phyloP scores from a whole-genome alignment of 495 filamentous ascomycete species.

The Hypoxylon lenormandii region DNA sequence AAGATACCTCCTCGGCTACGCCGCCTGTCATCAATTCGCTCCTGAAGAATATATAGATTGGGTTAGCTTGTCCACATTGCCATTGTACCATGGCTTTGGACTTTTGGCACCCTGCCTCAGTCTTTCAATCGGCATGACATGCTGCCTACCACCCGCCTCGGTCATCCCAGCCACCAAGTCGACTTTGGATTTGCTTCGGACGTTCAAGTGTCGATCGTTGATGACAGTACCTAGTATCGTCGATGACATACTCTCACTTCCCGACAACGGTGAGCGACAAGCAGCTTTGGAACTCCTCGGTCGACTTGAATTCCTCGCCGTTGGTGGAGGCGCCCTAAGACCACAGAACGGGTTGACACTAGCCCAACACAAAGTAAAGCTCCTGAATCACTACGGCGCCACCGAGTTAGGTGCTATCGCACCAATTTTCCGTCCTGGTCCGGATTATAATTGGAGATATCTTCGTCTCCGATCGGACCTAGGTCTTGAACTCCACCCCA shows the following conservation, averaged over 20 bases:
- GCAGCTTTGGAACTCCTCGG: conserved; percentile 34
- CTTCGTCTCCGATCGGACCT: conserved; percentile 55
- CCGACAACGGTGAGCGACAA: conserved; percentile 40
- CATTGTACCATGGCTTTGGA: conserved; percentile 60
- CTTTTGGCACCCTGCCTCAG: conserved; percentile 57
- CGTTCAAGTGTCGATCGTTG: conserved; percentile 48
- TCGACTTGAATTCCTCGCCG: conserved; percentile 56
- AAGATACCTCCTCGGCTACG: conserved; percentile 57
- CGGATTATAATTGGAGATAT: conserved; percentile 54
- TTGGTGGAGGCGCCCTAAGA: conserved; percentile 58
- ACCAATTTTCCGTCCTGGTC: conserved; percentile 51
- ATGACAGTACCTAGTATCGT: conserved; percentile 64
- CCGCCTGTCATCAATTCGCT: conserved; percentile 53
- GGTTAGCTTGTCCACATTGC: conserved; percentile 59
- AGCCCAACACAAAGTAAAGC: conserved; percentile 37
- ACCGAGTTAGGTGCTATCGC: conserved; percentile 57
- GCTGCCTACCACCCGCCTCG: conserved; percentile 51
- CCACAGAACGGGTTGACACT: conserved; percentile 37
- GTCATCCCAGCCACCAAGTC: conserved; percentile 50
- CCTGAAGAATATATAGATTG: conserved; percentile 45
- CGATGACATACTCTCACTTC: conserved; percentile 55
- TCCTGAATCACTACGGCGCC: conserved; percentile 56
- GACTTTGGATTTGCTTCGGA: conserved; percentile 48
- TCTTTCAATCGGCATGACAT: conserved; percentile 57
- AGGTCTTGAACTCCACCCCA: conserved; percentile 34